Conservation (phyloP, 495 filamentous ascomycete species). For the Geoglossum glabrum region DNA sequence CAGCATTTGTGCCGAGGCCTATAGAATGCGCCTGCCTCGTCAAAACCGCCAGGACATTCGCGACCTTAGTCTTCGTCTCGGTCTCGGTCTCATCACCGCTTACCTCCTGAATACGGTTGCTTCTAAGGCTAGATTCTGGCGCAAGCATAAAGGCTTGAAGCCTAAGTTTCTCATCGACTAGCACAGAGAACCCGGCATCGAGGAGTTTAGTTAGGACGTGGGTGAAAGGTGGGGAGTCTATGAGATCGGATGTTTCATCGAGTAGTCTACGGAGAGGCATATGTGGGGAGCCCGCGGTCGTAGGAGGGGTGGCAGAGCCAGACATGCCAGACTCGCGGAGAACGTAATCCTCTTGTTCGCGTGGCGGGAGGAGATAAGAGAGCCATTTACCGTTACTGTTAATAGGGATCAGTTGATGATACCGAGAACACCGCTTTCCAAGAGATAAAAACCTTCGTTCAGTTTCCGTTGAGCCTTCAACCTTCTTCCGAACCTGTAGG, state of each 20-base stretch:
- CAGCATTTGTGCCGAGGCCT: slow-evolving; percentile 15
- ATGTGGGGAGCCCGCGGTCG: slow-evolving; percentile 20
- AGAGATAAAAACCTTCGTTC: slow-evolving; percentile 33
- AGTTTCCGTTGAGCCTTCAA: slow-evolving; percentile 57
- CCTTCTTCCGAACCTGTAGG: slow-evolving; percentile 52
- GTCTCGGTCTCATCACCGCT: slow-evolving; percentile 6
- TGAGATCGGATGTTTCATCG: slow-evolving; percentile 85
- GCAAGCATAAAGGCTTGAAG: slow-evolving; percentile 46
- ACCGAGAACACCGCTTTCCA: not conserved
- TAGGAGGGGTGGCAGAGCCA: slow-evolving; percentile 7
- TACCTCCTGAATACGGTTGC: slow-evolving; percentile 23
- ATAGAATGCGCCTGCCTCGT: slow-evolving; percentile 78
- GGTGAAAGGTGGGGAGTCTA: slow-evolving; percentile 79
- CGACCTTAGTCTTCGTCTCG: slow-evolving; percentile 46
- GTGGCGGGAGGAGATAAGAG: slow-evolving; percentile 60
- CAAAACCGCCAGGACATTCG: slow-evolving; percentile 70
- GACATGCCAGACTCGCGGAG: slow-evolving; percentile 62
- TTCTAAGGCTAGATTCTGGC: slow-evolving; percentile 9
- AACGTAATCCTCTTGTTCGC: slow-evolving; percentile 56
- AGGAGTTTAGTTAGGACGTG: slow-evolving; percentile 69
- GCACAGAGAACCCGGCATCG: slow-evolving; percentile 62
- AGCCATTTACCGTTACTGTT: slow-evolving; percentile 45
- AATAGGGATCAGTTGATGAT: slow-evolving; percentile 5
- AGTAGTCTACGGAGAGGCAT: slow-evolving; percentile 63
- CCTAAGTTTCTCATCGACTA: slow-evolving; percentile 61